Conservation (phyloP, 805 yeast genomes). For the Diddensiella caesifluorescens region DNA sequence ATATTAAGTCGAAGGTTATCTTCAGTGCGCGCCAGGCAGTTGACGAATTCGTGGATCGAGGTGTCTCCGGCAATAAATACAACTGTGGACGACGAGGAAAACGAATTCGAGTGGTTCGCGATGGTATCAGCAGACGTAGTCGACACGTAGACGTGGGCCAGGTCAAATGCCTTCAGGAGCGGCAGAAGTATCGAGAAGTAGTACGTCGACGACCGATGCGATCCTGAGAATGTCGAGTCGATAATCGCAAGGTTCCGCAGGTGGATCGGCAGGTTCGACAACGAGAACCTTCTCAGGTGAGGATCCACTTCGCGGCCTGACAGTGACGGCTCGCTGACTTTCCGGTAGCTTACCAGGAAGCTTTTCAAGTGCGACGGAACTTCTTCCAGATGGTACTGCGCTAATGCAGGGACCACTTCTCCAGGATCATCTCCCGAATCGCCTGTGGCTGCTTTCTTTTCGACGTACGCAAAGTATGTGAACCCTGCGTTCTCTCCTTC, state of each 20-base stretch:
- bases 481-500: not conserved
- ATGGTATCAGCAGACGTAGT: constrained; percentile 30
- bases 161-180: constrained; percentile 30
- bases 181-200: constrained; percentile 32
- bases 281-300: constrained; percentile 1
- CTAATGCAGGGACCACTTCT: constrained; percentile 3
- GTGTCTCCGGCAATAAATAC: constrained; percentile 83
- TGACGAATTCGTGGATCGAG: constrained; percentile 69
- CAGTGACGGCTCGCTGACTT: constrained; percentile 1
- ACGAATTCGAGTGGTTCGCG: constrained; percentile 28
- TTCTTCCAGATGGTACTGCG: constrained; percentile 6
- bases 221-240: constrained; percentile 32
- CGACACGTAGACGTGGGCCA: constrained; percentile 33
- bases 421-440: not conserved
- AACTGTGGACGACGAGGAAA: constrained; percentile 37
- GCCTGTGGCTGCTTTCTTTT: too few species aligned
- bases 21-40: constrained; percentile 34
- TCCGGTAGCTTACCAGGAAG: constrained; percentile 11
- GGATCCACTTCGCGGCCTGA: constrained; percentile 1
- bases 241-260: constrained; percentile 30
- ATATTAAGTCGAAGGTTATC: constrained; percentile 24
- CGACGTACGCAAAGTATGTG: not conserved
- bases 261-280: constrained; percentile 20
- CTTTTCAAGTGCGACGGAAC: constrained; percentile 13
- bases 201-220: constrained; percentile 21